Conservation (phyloP, 345 rosid genomes). For the Gossypium bickii region DNA sequence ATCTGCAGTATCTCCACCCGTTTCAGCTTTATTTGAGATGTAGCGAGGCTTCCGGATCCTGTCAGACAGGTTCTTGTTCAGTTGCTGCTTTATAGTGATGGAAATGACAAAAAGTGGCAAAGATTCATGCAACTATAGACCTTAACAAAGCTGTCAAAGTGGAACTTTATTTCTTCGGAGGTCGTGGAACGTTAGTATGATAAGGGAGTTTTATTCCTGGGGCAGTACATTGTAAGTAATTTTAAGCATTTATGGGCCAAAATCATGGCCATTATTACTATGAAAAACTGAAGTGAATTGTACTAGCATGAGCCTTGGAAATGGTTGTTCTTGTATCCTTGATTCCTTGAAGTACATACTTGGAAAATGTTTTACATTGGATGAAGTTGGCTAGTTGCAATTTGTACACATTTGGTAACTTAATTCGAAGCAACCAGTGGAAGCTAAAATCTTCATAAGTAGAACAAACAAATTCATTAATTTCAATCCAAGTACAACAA, state of each 20-base stretch:
- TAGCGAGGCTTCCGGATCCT: neutral
- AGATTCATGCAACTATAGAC: neutral
- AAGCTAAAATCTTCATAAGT: too few relatives aligned
- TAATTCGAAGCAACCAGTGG: too few relatives aligned
- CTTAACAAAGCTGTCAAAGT: neutral
- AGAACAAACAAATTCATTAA: too few relatives aligned
- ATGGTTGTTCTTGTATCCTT: conserved; percentile 11
- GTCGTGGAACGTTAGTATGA: neutral
- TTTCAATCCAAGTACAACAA: too few relatives aligned
- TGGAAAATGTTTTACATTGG: neutral
- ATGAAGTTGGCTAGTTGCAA: neutral
- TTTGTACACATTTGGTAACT: neutral
- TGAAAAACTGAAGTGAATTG: neutral
- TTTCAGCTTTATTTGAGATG: neutral
- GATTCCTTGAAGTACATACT: neutral
- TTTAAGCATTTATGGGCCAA: neutral
- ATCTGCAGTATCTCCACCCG: conserved; percentile 3
- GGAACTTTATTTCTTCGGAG: neutral
- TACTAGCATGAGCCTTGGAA: neutral
- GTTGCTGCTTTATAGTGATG: neutral
- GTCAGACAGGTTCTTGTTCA: neutral
- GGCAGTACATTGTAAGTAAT: neutral
- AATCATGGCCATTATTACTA: neutral
- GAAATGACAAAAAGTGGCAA: conserved; percentile 1
- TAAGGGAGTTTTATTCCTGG: neutral